Evolutionary conservation across 208 protist genomes (phyloP).

Genomic region (Porcisia deanei): DNA sequence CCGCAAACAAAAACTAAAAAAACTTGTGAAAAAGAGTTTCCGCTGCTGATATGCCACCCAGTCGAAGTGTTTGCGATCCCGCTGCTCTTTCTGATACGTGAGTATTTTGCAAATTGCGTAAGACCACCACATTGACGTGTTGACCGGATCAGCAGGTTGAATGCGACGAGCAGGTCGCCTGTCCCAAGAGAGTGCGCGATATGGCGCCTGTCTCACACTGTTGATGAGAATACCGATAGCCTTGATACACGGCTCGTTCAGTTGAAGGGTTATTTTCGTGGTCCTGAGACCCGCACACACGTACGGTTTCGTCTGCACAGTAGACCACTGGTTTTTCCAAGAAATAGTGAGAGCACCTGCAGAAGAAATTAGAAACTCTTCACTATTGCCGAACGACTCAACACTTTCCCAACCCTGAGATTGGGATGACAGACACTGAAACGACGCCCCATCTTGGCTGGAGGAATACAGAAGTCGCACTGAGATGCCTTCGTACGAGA

Average conservation of each 20-base stretch:
- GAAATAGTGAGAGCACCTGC: conserved; percentile 10
- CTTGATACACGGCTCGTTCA: conserved; percentile 8
- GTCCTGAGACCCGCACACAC: conserved; percentile 6
- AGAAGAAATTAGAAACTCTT: conserved; percentile 9
- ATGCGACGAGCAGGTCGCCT: conserved; percentile 13
- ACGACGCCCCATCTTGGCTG: not conserved
- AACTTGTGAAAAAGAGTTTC: conserved; percentile 16
- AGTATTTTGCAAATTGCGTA: conserved; percentile 28
- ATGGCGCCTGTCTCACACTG: conserved; percentile 22
- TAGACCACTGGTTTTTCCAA: not conserved
- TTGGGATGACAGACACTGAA: not conserved
- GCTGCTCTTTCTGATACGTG: not conserved
- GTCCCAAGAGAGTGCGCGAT: conserved; percentile 10
- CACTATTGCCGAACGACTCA: not conserved
- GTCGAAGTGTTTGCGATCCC: conserved; percentile 22
- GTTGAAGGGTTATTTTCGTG: not conserved
- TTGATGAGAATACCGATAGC: conserved; percentile 19
- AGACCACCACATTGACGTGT: conserved; percentile 26
- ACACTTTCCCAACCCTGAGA: not conserved
- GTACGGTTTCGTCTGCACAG: not conserved
- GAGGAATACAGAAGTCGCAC: conserved; percentile 11
- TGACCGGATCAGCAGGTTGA: not conserved
- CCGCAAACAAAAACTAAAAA: conserved; percentile 19
- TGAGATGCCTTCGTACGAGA: conserved; percentile 30
- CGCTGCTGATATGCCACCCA: conserved; percentile 25